These are phyloP conservation scores for Phialemoniopsis sp. DNA, from an alignment of 2,329 filamentous ascomycete species.

Conservation along the genomic window DNA sequence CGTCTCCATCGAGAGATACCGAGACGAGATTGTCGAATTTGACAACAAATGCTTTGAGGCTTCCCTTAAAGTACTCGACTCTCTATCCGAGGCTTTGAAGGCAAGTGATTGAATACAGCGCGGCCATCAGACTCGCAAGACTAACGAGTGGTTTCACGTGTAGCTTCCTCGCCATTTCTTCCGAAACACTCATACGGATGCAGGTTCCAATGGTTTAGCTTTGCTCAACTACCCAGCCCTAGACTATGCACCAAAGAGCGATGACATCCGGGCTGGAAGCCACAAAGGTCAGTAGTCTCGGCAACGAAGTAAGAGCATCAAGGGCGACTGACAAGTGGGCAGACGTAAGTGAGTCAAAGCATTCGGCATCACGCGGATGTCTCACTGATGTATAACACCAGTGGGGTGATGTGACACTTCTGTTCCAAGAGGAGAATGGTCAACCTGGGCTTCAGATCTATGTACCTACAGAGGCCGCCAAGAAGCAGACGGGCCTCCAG, in stretches of 20 bases:
- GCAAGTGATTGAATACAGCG: too few species aligned
- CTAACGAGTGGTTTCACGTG: too few species aligned
- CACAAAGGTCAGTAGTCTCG: neutral
- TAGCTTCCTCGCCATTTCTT: neutral
- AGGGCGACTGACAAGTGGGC: too few species aligned
- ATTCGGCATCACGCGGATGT: neutral
- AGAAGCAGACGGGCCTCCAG: conserved; percentile 1
- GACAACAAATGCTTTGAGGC: conserved; percentile 1
- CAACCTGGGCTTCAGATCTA: conserved; percentile 1
- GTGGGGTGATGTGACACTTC: conserved; percentile 1
- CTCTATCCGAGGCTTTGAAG: neutral
- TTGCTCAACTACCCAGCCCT: conserved; percentile 1
- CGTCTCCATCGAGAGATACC: neutral
- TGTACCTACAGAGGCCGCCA: neutral
- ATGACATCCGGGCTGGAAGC: conserved; percentile 1
- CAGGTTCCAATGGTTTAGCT: neutral
- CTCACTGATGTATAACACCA: neutral
- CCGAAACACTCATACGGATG: conserved; percentile 1
- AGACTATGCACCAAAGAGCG: neutral
- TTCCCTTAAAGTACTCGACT: neutral
- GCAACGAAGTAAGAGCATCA: too few species aligned
- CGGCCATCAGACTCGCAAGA: too few species aligned
- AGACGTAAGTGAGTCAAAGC: too few species aligned
- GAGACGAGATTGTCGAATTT: neutral
- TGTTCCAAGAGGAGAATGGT: conserved; percentile 1